A percentile compares a stretch with the other conserved stretches of the same genome.
These are phyloP conservation scores for Cercospora beticola DNA, from an alignment of 2,329 filamentous ascomycete genomes.

Conservation along the genomic window DNA sequence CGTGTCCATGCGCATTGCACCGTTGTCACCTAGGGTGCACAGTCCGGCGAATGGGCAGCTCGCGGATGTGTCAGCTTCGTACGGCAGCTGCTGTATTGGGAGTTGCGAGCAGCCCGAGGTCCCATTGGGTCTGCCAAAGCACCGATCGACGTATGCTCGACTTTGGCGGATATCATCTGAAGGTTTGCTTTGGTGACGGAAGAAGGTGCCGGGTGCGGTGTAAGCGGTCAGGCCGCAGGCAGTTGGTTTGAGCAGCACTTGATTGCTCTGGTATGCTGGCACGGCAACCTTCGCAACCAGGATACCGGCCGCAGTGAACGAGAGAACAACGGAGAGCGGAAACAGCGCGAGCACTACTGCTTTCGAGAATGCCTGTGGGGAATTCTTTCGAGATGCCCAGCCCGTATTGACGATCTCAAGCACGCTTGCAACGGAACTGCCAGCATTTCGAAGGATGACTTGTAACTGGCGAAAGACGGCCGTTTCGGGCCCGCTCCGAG, in stretches of 20 bases:
- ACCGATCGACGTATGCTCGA: neutral
- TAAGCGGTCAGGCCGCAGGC: neutral
- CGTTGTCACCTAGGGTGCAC: neutral
- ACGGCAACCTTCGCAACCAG: slow-evolving; percentile 10
- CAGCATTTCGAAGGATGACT: neutral
- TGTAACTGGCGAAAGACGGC: neutral
- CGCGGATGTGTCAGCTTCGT: neutral
- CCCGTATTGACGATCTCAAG: neutral
- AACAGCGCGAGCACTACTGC: neutral
- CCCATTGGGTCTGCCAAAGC: slow-evolving; percentile 3
- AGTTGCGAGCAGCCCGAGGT: slow-evolving; percentile 6
- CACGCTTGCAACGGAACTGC: neutral
- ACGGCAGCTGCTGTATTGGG: slow-evolving; percentile 7
- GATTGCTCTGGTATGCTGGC: neutral
- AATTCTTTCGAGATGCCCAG: neutral
- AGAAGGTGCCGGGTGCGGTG: neutral
- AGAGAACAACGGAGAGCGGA: slow-evolving; percentile 7
- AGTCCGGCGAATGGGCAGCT: neutral
- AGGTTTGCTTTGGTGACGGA: neutral
- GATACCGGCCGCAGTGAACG: slow-evolving; percentile 14
- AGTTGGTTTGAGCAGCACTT: slow-evolving; percentile 1
- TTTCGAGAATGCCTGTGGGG: neutral
- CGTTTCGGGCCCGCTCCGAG: neutral
- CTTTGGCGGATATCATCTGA: neutral
- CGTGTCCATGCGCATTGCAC: neutral